Evolutionary conservation across 2,329 filamentous ascomycete genomes (phyloP).

Genomic region (Claviceps citrina): DNA sequence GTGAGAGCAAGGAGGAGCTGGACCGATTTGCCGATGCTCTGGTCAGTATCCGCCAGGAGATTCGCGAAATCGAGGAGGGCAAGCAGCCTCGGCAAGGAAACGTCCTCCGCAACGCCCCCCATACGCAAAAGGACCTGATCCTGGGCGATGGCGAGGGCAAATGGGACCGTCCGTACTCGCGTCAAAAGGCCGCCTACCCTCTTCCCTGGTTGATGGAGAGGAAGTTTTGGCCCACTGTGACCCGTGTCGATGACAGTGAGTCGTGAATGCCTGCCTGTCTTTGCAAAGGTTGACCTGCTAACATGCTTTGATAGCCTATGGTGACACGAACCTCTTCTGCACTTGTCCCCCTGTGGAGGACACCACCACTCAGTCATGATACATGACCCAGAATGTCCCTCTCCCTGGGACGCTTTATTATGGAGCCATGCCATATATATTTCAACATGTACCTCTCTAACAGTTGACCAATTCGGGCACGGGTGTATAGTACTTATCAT

Average conservation of each 20-base stretch:
- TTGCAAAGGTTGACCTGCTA: not conserved
- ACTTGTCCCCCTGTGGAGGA: slow-evolving; percentile 76
- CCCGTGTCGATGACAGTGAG: slow-evolving; percentile 75
- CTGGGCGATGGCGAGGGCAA: slow-evolving; percentile 34
- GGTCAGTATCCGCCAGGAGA: slow-evolving; percentile 74
- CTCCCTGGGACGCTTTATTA: too few species aligned
- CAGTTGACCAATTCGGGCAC: not conserved
- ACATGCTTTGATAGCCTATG: slow-evolving; percentile 47
- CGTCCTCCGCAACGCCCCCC: slow-evolving; percentile 77
- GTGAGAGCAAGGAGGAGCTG: slow-evolving; percentile 79
- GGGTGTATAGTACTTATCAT: slow-evolving; percentile 3
- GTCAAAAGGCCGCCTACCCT: slow-evolving; percentile 78
- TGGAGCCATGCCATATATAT: not conserved
- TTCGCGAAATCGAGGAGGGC: slow-evolving; percentile 68
- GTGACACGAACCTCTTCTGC: slow-evolving; percentile 87
- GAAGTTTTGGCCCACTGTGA: slow-evolving; percentile 93
- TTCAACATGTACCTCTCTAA: not conserved
- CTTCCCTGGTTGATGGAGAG: slow-evolving; percentile 71
- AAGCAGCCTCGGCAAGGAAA: slow-evolving; percentile 60
- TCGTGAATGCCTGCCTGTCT: slow-evolving; percentile 8
- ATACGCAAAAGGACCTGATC: slow-evolving; percentile 70
- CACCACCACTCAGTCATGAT: slow-evolving; percentile 24
- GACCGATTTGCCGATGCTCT: slow-evolving; percentile 87
- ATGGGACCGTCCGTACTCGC: slow-evolving; percentile 70
- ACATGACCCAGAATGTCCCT: not conserved